Evolutionary conservation across 306 rosid species (phyloP).

Genomic region (Ormosia semicastrata): DNA sequence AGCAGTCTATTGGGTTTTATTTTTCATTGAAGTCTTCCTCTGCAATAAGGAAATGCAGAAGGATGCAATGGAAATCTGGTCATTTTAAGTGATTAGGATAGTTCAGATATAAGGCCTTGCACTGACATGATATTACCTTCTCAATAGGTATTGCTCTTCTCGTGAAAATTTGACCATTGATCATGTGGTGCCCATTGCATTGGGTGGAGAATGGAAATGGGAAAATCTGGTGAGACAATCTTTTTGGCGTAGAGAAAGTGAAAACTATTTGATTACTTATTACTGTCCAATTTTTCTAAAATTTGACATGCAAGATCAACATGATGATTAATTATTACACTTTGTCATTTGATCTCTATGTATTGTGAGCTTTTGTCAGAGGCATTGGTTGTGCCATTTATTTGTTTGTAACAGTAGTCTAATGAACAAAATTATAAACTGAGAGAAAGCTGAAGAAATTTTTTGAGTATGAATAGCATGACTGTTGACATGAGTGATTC

Average conservation of each 20-base stretch:
- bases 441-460: background rate
- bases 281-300: background rate
- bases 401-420: background rate
- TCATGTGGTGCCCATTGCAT: slow-evolving; percentile 59
- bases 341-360: background rate
- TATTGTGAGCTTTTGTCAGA: background rate
- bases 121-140: background rate
- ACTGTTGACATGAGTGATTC: background rate
- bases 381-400: background rate
- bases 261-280: background rate
- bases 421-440: background rate
- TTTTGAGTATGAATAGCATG: background rate
- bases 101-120: background rate
- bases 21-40: background rate
- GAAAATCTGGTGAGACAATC: slow-evolving; percentile 57
- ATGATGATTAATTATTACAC: no score
- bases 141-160: slow-evolving; percentile 63
- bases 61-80: background rate
- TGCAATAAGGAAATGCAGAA: background rate
- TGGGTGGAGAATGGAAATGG: slow-evolving; percentile 76
- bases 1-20: background rate
- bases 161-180: slow-evolving; percentile 67
- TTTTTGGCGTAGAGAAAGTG: background rate
- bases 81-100: background rate
- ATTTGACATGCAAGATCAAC: no score